Evolutionary conservation across 345 rosid genomes (phyloP), one percentile per base, ranked within the genome.

Genomic region (Salix viminalis): DNA sequence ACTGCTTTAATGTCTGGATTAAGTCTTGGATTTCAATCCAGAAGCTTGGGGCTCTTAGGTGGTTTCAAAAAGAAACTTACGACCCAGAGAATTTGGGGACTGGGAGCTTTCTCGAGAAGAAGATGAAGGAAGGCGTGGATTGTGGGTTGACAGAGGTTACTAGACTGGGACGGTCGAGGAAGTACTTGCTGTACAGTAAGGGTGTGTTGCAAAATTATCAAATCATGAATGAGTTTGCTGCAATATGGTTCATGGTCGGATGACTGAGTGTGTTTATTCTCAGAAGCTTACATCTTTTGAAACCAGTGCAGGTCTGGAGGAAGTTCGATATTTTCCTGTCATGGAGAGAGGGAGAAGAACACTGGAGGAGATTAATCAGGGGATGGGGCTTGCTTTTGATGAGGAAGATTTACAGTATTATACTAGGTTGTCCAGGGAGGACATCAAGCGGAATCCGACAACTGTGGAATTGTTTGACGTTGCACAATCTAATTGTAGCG

Each of bases 351-450:
- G 99, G 37, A 84, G 94, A 61, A 82, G 83, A 75, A 96, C 99
- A 1, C 80, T 93, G 79, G 97, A 93, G 84, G 97, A 93, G 84
- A 95, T 95, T 60, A 95, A 95, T 84, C 89, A 81, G 79, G 85
- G 89, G 83, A 95, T 89, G 99, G 99, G 99, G 61, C 86, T 93
- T 82, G 97, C 98, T 26, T 93, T 93, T 75, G 99, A 95, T 80
- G 98, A 91, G 83, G 97, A 95, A 75, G 99, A 95, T 83, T 84
- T 93, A 79, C 96, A 93, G 80, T 95, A 91, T 75, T 95, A 95
- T 65, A 90, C 96, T 10, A 87, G 72, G 79, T 88, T 95, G 39
- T 93, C 93, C 75, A 86, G 64, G 80, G 93, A 90, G 73, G 97
- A 88, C 65, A 90, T 95, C 52, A 82, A 90, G 74, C 85, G 99